Conservation (phyloP, 495 filamentous ascomycete genomes). For the Xylaria grammica region DNA sequence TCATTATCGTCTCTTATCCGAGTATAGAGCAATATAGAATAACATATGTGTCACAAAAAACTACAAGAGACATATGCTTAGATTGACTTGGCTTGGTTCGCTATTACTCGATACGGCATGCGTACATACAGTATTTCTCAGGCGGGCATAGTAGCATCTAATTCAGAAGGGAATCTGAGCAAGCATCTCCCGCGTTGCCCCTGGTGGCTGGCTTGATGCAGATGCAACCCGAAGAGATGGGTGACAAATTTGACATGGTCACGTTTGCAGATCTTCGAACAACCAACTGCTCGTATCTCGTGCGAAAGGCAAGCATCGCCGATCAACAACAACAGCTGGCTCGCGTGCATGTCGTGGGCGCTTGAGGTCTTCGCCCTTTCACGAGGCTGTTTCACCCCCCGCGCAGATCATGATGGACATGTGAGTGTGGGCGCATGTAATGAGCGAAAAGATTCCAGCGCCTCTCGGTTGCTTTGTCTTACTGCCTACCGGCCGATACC, state of each 20-base stretch:
- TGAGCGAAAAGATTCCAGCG: background rate
- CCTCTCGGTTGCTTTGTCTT: background rate
- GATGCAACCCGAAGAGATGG: background rate
- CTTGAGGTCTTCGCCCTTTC: background rate
- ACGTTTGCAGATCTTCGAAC: background rate
- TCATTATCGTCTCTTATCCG: too few relatives aligned
- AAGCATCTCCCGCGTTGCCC: background rate
- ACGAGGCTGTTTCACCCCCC: conserved; percentile 3
- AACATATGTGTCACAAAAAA: background rate
- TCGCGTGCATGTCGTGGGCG: conserved; percentile 25
- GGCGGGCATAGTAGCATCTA: background rate
- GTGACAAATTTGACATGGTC: conserved; percentile 41
- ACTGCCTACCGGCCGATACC: background rate
- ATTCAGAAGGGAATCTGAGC: background rate
- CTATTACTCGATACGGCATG: background rate
- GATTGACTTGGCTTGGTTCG: background rate
- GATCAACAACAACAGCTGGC: conserved; percentile 9
- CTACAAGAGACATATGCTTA: background rate
- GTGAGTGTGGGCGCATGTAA: background rate
- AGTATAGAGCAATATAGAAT: too few relatives aligned
- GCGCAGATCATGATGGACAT: conserved; percentile 14
- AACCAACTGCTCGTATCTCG: background rate
- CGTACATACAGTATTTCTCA: background rate
- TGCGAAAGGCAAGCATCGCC: background rate
- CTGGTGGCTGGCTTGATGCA: conserved; percentile 11